Evolutionary conservation across 129 eudicot species (phyloP), one percentile per base, ranked within the genome.

Genomic region (Helianthus tuberosus): DNA sequence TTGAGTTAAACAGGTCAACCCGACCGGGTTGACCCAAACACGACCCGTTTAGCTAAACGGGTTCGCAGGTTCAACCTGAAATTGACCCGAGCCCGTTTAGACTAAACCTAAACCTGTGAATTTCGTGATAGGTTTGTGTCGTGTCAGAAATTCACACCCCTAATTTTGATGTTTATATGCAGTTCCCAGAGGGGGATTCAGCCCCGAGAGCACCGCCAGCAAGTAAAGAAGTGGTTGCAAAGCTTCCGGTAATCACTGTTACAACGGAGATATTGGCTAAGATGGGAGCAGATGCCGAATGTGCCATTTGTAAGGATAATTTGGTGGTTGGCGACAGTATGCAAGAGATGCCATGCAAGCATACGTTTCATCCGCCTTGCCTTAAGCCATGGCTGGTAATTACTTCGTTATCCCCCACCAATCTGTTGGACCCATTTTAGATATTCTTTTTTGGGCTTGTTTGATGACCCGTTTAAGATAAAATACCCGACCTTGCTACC

Each of bases 271-370:
- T 82, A 32, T 58, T 90, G 71, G 16, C 36, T 3, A 90, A 85
- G 73, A 75, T 90, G 7, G 93, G 96, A 17, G 50, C 84, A 47
- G 97, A 86, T 75, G 97, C 96, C 0, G 96, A 86, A 67, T 94
- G 98, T 70, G 84, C 89, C 43, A 94, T 94, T 79, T 94, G 98
- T 83, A 89, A 88, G 64, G 97, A 94, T 82, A 85, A 88, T 76
- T 82, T 91, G 83, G 68, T 72, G 50, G 80, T 94, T 6, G 80
- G 79, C 11, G 98, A 94, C 69, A 84, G 79, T 66, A 90, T 94
- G 97, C 98, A 94, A 75, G 97, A 94, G 72, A 77, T 94, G 82
- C 98, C 98, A 11, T 94, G 98, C 89, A 86, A 91, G 71, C 98
- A 94, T 72, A 79, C 84, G 48, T 94, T 94, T 73, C 98, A 94